Evolutionary conservation across 2,329 filamentous ascomycete genomes (phyloP), one percentile per base, ranked within the genome.

Genomic region (Colletotrichum coccodes): DNA sequence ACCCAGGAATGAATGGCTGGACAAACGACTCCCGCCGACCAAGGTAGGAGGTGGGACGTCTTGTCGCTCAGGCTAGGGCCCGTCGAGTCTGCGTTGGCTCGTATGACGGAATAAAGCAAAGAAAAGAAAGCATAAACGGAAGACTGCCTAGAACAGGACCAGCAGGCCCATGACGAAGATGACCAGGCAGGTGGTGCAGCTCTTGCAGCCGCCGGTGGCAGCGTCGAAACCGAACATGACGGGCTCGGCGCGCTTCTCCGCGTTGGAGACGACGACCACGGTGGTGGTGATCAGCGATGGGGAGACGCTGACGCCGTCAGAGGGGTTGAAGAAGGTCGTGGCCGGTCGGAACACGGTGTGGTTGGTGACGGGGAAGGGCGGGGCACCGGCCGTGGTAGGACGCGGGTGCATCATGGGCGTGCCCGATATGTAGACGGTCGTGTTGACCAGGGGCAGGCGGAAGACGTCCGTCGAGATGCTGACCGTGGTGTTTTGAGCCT

Each of bases 111-210:
- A 3, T 9, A 58, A 49, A 36, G 32, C 16, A 38, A 4, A 32
- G 38, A 56, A 61, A n/a, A 30, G 28, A 36, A 42, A n/a, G 36
- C 12, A 16, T 6, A 46, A 26, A 21, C 23, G 42, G 12, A 11
- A 30, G 21, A 21, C 52, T 34, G 34, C 54, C 75, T 76, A 83
- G 61, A 81, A 68, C 52, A 77, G 65, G 44, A 79, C 75, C 74
- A 68, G 28, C 32, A 80, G 70, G 52, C 73, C 73, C 14, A 77
- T 77, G 42, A 80, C 66, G 60, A 82, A 71, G 77, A 83, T 77
- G 71, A 82, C 72, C 42, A 76, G 72, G 69, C 77, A 80, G 46
- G 76, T 75, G 30, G 64, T 64, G 66, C 66, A 65, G 49, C 81
- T 73, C 62, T 77, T 76, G 68, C 77, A 75, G 23, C 74, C 74